Base-by-base conservation (phyloP, 83 land plant species). In the Diphasiastrum complanatum region DNA sequence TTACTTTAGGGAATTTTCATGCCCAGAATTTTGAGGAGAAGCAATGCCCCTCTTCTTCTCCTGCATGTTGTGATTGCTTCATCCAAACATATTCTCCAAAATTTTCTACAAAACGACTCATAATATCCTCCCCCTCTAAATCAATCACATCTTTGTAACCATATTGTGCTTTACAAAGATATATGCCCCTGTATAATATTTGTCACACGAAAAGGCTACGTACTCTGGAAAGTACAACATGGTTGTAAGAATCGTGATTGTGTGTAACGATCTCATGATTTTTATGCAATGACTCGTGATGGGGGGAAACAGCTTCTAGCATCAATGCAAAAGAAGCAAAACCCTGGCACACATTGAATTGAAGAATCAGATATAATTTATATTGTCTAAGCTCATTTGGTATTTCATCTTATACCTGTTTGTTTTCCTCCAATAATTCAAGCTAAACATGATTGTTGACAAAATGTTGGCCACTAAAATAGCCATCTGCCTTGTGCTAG, bases 401-500 rank as follows among this genome's bases (percentile, higher is more conserved):
- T 54, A 69, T n/a, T 41, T 45, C 38, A 41, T 26, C 50, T 76
- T 77, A 49, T 64, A 76, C n/a, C 50, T 52, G 27, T 41, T 38
- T 53, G 69, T 79, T 49, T 65, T 75, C 35, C 59, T 47, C 35
- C 83, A 83, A 50, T 72, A 63, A 22, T 67, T 75, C 83, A 79
- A 82, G 28, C 65, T 35, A 6, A 72, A 52, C 27, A 62, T 68
- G 30, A 82, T 70, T 1, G 34, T 20, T 0, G 76, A 24, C 51
- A 82, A 57, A 14, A 79, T 20, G 18, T 40, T 6, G 1, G 83
- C 70, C 19, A 82, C 61, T n/a, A 60, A 72, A 46, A 82, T 23
- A 82, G 71, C 85, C 85, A 82, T n/a, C 77, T 83, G 23, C 83
- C 85, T 34, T 75, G 70, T 1, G 66, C 67, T 2, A 82, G 41